Base-by-base conservation (phyloP, 2,329 filamentous ascomycete species). In the Dryadomyces quercivorus region DNA sequence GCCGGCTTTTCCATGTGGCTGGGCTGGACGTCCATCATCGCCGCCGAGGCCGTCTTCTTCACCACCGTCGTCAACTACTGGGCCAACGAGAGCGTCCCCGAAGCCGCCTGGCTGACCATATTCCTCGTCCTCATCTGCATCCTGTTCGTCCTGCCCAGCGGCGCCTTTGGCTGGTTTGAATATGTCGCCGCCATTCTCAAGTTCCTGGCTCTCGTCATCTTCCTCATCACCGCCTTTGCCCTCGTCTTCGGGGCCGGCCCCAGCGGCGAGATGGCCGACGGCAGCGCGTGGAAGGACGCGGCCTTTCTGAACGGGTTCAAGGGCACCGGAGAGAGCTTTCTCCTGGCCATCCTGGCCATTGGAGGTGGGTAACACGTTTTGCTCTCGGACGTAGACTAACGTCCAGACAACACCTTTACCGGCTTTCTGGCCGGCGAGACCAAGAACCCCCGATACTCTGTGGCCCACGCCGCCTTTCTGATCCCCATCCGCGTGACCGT, bases 381-480 rank as follows among this genome's bases (percentile, higher is more conserved):
- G n/a, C n/a, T n/a, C n/a, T n/a, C n/a, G n/a, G n/a, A n/a, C n/a
- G n/a, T n/a, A n/a, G n/a, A n/a, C n/a, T n/a, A n/a, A 21, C 18
- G 3, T 16, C 20, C 9, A 51, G 53, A 55, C 44, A 55, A 55
- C 38, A 55, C 53, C 4, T 49, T 54, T 20, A 54, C 36, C 12
- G 53, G 47, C 21, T 47, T 55, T 21, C n/a, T 55, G 20, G 77
- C 76, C 1, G 85, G 85, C 12, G 85, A 89, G 67, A 81, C 85
- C 0, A 69, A 71, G 9, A 87, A 88, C 63, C 85, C 85, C 0
- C 76, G 80, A 54, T 83, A 87, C 63, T 80, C 84, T 0, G 76
- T 95, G 1, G 89, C 89, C 0, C 83, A 81, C 1, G 90, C 90
- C 3, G 83, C 92, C 62, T 93, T 92, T 70, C 88, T 93, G 64